phyloP scores from a whole-genome alignment of 2,329 filamentous ascomycete genomes.

The Cercospora sesami region DNA sequence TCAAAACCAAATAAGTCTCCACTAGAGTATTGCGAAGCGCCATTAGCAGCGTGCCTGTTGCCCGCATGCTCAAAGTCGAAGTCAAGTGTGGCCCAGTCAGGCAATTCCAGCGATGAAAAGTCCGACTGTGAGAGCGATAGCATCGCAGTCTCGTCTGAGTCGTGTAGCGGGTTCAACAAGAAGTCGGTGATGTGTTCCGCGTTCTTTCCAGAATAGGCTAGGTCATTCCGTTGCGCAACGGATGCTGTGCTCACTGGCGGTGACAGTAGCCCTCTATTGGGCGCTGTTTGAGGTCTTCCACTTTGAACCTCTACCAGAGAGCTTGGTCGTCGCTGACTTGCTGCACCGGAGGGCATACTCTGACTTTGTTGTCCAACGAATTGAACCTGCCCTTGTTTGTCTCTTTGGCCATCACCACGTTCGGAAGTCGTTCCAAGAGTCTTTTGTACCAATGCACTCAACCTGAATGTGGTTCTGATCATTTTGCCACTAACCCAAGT shows the following conservation, averaged over 20 bases:
- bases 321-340: neutral
- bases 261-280: neutral
- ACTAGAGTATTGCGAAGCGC: neutral
- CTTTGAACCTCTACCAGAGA: neutral
- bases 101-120: neutral
- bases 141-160: neutral
- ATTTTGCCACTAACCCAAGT: neutral
- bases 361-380: neutral
- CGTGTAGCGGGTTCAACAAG: neutral
- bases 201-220: neutral
- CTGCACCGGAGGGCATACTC: neutral
- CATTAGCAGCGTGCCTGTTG: neutral
- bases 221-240: neutral
- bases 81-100: neutral
- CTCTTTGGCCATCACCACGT: neutral
- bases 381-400: neutral
- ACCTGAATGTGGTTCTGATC: neutral
- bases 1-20: neutral
- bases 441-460: neutral
- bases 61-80: neutral
- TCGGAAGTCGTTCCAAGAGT: neutral
- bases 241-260: neutral
- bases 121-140: neutral
- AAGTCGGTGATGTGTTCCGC: neutral
- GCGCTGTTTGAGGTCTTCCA: neutral